These are phyloP conservation scores for Eucalyptus rudis DNA, from an alignment of 345 rosid species.

Conservation along the genomic window DNA sequence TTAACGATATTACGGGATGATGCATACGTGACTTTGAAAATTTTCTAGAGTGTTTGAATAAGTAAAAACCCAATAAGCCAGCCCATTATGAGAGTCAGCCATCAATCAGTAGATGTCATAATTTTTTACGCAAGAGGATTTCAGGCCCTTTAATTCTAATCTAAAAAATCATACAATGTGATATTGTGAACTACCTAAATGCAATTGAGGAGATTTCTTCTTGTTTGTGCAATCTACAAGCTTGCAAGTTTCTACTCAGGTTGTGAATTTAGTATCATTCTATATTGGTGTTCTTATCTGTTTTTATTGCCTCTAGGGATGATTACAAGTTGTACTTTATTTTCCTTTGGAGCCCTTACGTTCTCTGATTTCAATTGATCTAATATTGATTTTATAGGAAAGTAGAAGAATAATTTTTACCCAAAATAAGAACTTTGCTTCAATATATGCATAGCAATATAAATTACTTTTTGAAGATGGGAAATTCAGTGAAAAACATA, in stretches of 20 bases:
- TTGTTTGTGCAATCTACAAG: not conserved
- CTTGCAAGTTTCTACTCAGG: not conserved
- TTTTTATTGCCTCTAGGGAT: not conserved
- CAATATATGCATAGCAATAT: fast-evolving
- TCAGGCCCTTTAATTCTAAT: not conserved
- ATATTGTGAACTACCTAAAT: not conserved
- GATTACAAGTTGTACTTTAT: not conserved
- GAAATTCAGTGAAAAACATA: not conserved
- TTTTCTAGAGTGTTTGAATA: not conserved
- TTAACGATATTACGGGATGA: not conserved
- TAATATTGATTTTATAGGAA: not conserved
- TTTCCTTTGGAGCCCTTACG: not conserved
- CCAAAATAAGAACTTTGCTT: not conserved
- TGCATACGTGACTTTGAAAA: not conserved
- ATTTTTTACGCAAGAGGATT: not conserved
- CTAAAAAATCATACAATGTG: not conserved
- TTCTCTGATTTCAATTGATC: not conserved
- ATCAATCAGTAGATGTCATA: not conserved
- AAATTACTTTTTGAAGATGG: not conserved
- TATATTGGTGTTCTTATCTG: not conserved
- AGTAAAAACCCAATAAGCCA: not conserved
- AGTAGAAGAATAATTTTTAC: not conserved
- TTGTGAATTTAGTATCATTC: not conserved
- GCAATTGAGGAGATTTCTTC: not conserved
- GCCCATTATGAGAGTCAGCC: not conserved